Evolutionary conservation across 805 yeast species (phyloP), one percentile per base, ranked within the genome.

Genomic region (Monosporozyma yasuniensis): DNA sequence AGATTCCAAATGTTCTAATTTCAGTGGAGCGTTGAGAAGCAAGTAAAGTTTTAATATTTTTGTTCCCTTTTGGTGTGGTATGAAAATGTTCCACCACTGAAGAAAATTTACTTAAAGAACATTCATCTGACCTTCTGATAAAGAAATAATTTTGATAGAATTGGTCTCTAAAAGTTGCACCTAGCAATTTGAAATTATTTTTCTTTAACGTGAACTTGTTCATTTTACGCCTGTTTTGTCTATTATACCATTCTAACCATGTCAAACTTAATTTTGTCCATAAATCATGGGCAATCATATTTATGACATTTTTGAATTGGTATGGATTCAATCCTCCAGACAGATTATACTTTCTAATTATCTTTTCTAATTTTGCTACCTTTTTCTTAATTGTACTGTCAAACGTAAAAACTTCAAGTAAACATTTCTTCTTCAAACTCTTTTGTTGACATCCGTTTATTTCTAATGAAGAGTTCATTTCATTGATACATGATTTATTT

Each of bases 1-100:
- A 50, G 14, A 50, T n/a, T 7, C 52, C 52, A 16, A 47, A 47
- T 12, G 43, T 42, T n/a, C 28, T 39, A 11, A 39, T 8, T 39
- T 39, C 42, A 8, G 2, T 14, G 4, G 9, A 21, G 9, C 21
- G 10, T 22, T 19, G 16, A 4, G 22, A 39, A 3, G 16, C 6
- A 14, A 32, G 35, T 32, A 32, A 11, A 32, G 6, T 5, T 14
- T 32, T 32, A 32, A 2, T n/a, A 32, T 32, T 12, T 7, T 10
- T 8, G 21, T 22, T 18, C 9, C 6, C 11, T 19, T 37, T 8
- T 8, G 23, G n/a, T 21, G 27, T 19, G 18, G 3, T 7, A 35
- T 4, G 21, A n/a, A 4, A 12, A 12, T 39, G 14, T 39, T 39
- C 42, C 9, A 39, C 16, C 7, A 12, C 8, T 21, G 42, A 39